These are phyloP conservation scores for Dioscorea dumetorum DNA, from an alignment of 106 monocot species.

Conservation along the genomic window DNA sequence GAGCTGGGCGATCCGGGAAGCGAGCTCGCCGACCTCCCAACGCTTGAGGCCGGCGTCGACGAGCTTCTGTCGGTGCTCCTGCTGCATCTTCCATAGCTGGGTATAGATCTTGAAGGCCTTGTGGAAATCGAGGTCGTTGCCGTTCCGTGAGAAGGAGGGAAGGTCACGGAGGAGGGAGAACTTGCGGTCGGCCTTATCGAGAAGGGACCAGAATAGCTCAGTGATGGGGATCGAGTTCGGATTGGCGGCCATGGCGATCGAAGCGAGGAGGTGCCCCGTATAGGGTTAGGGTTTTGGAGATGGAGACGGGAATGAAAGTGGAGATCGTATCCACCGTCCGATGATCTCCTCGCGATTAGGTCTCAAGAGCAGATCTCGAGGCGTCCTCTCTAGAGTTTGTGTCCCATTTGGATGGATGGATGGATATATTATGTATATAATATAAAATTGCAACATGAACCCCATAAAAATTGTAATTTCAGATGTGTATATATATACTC, in stretches of 20 bases:
- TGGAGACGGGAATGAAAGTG: too few species aligned
- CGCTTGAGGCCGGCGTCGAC: conserved; percentile 55
- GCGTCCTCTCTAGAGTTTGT: too few species aligned
- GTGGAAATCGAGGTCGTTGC: conserved; percentile 53
- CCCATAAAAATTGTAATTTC: too few species aligned
- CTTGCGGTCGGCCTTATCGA: conserved; percentile 70
- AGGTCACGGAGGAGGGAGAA: conserved; percentile 61
- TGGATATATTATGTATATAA: too few species aligned
- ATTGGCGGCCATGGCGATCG: neutral
- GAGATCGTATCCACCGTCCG: too few species aligned
- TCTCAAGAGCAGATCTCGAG: too few species aligned
- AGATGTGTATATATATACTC: too few species aligned
- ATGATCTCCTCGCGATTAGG: too few species aligned
- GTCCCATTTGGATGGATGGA: too few species aligned
- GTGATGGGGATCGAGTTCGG: neutral
- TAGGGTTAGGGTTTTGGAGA: too few species aligned
- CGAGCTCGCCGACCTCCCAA: conserved; percentile 82
- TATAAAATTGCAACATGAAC: too few species aligned
- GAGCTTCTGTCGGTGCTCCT: conserved; percentile 59
- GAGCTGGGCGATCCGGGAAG: conserved; percentile 66
- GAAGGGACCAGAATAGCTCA: conserved; percentile 66
- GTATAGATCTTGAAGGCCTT: conserved; percentile 77
- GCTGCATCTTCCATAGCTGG: conserved; percentile 71
- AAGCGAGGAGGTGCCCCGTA: too few species aligned
- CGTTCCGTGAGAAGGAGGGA: conserved; percentile 40